Evolutionary conservation across 306 rosid genomes (phyloP).

Genomic region (Ochetophila trinervis): DNA sequence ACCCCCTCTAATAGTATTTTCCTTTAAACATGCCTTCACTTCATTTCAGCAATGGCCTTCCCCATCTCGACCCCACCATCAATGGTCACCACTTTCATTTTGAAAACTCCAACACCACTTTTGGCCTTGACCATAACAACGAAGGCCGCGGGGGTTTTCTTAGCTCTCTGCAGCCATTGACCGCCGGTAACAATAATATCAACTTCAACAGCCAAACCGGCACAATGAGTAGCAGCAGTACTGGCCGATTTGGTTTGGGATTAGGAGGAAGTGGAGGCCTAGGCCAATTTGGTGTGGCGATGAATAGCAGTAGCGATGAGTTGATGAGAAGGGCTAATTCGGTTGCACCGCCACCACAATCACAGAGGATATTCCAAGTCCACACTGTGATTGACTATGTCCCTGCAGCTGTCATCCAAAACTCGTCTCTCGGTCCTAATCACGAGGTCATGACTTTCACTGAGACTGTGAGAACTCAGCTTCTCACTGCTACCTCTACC

Average conservation of each 20-base stretch:
- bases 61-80: too few species aligned
- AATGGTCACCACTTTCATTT: too few species aligned
- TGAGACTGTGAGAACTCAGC: constrained; percentile 14
- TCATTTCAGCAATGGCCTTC: too few species aligned
- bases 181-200: neutral
- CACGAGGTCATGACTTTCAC: neutral
- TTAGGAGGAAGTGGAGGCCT: neutral
- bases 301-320: neutral
- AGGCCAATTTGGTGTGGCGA: constrained; percentile 5
- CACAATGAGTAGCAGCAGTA: too few species aligned
- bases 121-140: too few species aligned
- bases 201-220: too few species aligned
- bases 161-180: too few species aligned
- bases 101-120: too few species aligned
- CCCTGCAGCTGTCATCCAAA: neutral
- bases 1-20: too few species aligned
- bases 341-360: neutral
- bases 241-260: neutral
- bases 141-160: too few species aligned
- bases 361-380: constrained; percentile 4
- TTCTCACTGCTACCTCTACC: constrained; percentile 2
- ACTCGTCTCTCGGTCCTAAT: neutral
- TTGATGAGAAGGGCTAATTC: neutral
- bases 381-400: constrained; percentile 14
- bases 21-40: too few species aligned